These are phyloP conservation scores for Alternaria ethzedia DNA, from an alignment of 2,329 filamentous ascomycete species.

Conservation along the genomic window DNA sequence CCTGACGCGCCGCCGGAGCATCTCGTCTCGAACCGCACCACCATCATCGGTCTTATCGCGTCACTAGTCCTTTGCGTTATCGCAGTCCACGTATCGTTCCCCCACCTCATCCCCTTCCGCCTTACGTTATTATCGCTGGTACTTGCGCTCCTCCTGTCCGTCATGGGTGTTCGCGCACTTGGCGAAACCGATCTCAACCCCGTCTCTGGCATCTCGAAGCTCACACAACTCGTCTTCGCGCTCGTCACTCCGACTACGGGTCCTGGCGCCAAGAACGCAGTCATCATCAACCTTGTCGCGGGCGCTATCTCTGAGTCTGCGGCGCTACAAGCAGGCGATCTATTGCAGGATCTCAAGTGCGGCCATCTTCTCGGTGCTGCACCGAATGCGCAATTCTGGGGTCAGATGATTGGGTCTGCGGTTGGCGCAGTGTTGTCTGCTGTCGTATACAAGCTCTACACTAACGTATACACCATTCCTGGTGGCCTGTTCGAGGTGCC, in stretches of 20 bases:
- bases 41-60: constrained; percentile 74
- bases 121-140: constrained; percentile 85
- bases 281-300: constrained; percentile 94
- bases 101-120: constrained; percentile 77
- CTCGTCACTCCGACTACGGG: constrained; percentile 76
- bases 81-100: constrained; percentile 84
- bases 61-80: constrained; percentile 81
- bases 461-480: constrained; percentile 85
- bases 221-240: constrained; percentile 95
- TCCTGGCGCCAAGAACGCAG: constrained; percentile 68
- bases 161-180: constrained; percentile 70
- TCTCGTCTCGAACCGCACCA: constrained; percentile 74
- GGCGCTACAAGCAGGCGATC: constrained; percentile 90
- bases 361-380: constrained; percentile 91
- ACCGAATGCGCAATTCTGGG: constrained; percentile 95
- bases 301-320: constrained; percentile 86
- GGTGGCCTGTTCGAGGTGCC: constrained; percentile 91
- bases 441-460: constrained; percentile 87
- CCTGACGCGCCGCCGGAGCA: constrained; percentile 86
- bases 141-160: constrained; percentile 70
- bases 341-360: constrained; percentile 97
- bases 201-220: constrained; percentile 93
- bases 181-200: constrained; percentile 94
- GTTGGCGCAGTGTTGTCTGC: constrained; percentile 87
- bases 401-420: constrained; percentile 88